phyloP scores from a whole-genome alignment of 2,329 filamentous ascomycete species.

The Gaeumannomyces tritici region DNA sequence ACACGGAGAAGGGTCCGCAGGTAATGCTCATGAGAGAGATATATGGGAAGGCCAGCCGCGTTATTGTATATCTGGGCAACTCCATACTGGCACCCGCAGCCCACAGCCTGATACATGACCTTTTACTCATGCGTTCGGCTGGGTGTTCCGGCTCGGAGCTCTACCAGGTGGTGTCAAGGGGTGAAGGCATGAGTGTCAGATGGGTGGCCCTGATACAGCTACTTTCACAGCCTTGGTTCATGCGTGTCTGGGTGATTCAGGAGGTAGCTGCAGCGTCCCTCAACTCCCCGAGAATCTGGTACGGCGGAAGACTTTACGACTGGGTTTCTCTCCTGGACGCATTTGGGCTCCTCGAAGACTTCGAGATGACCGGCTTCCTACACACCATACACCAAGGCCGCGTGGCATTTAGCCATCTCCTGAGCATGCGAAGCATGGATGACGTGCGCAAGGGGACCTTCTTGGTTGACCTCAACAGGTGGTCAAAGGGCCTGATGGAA shows the following conservation, averaged over 20 bases:
- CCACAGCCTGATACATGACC: not conserved
- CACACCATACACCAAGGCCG: not conserved
- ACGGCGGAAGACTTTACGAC: not conserved
- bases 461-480: not conserved
- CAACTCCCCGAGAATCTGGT: not conserved
- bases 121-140: not conserved
- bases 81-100: not conserved
- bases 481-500: not conserved
- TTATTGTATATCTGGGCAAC: not conserved
- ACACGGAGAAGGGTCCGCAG: not conserved
- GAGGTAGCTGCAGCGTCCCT: not conserved
- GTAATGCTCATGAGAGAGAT: not conserved
- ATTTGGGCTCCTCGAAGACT: not conserved
- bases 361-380: not conserved
- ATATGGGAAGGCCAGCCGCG: not conserved
- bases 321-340: not conserved
- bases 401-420: not conserved
- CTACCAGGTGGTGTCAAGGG: not conserved
- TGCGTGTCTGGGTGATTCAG: not conserved
- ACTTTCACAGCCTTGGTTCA: not conserved
- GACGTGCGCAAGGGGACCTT: not conserved
- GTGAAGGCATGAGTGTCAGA: not conserved
- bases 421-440: not conserved
- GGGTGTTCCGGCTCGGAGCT: not conserved
- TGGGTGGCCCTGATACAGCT: not conserved